Evolutionary conservation across 495 filamentous ascomycete genomes (phyloP).

Genomic region (Neurospora sp.): DNA sequence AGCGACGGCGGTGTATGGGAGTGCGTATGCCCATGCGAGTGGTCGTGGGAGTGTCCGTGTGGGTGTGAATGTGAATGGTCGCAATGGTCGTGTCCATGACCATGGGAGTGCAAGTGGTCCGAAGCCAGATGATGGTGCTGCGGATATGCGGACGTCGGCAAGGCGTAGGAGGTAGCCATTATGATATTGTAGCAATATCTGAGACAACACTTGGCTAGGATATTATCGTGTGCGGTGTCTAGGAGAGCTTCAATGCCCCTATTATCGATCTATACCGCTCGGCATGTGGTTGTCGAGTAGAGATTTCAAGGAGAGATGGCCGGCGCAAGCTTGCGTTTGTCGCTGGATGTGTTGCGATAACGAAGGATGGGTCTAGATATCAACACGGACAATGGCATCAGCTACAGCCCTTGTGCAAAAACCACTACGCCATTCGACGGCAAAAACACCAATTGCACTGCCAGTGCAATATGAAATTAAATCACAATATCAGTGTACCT

Average conservation of each 20-base stretch:
- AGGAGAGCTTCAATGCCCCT: conserved; percentile 16
- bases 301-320: not conserved
- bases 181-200: not conserved
- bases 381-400: not conserved
- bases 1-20: conserved; percentile 22
- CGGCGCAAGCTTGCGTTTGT: not conserved
- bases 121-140: conserved; percentile 31
- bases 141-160: conserved; percentile 37
- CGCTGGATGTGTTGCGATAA: not conserved
- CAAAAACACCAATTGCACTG: not conserved
- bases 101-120: conserved; percentile 15
- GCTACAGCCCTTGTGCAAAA: not conserved
- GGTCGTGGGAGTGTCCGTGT: conserved; percentile 28
- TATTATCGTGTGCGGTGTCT: not conserved
- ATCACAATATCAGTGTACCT: not conserved
- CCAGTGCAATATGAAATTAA: not conserved
- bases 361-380: not conserved
- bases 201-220: not conserved
- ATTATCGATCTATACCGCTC: not conserved
- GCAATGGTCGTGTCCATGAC: conserved; percentile 20
- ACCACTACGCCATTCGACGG: not conserved
- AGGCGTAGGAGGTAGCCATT: conserved; percentile 42
- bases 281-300: not conserved
- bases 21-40: conserved; percentile 23
- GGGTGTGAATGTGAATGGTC: conserved; percentile 28